Evolutionary conservation across 2,329 filamentous ascomycete species (phyloP).

Genomic region (Fusarium sp.): DNA sequence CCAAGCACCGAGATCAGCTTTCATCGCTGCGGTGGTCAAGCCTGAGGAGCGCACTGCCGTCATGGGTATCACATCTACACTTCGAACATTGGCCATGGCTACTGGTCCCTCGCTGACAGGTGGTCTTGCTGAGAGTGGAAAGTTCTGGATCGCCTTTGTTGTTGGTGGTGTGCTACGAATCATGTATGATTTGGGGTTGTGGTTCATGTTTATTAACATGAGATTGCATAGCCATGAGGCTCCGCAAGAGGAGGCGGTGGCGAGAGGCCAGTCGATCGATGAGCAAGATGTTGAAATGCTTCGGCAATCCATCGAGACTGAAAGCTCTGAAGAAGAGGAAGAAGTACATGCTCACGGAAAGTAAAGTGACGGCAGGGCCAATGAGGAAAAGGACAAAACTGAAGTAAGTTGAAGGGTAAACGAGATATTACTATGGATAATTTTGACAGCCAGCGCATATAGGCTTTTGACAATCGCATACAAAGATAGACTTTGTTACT

Average conservation of each 20-base stretch:
- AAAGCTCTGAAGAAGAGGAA: constrained; percentile 11
- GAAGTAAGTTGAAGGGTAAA: neutral
- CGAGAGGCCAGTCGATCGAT: constrained; percentile 12
- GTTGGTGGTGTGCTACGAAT: constrained; percentile 64
- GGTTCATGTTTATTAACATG: constrained; percentile 68
- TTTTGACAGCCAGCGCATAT: no score
- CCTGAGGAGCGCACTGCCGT: constrained; percentile 74
- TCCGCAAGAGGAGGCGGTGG: neutral
- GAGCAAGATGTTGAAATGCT: constrained; percentile 29
- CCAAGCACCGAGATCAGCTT: constrained; percentile 72
- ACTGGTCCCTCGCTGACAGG: constrained; percentile 67
- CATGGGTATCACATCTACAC: constrained; percentile 74
- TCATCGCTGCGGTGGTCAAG: constrained; percentile 74
- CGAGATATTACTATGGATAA: no score
- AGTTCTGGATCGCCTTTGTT: constrained; percentile 72
- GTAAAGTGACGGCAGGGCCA: fast-evolving
- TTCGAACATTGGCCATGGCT: constrained; percentile 69
- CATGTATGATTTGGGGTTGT: constrained; percentile 68
- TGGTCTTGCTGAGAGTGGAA: constrained; percentile 60
- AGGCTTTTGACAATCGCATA: neutral
- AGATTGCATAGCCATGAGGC: constrained; percentile 60
- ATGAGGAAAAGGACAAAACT: neutral
- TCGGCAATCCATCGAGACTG: neutral
- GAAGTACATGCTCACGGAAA: neutral
- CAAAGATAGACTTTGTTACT: no score